phyloP scores from a whole-genome alignment of 2,329 filamentous ascomycete genomes.

The Fusarium xyrophilum region DNA sequence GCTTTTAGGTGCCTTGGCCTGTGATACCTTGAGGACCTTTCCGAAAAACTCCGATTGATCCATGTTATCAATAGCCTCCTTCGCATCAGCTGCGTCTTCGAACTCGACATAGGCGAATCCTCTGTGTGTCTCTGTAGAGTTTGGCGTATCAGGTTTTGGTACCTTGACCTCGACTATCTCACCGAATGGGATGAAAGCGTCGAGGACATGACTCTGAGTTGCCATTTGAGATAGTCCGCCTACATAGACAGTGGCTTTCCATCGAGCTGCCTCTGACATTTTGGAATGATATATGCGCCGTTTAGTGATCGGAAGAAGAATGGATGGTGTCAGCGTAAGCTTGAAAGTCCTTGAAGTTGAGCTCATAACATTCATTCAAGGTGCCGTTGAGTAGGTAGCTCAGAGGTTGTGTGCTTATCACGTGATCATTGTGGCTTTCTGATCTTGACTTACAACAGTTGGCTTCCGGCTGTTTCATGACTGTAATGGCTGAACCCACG shows the following conservation, averaged over 20 bases:
- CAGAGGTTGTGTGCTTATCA: slow-evolving; percentile 27
- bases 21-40: slow-evolving; percentile 86
- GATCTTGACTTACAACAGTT: slow-evolving; percentile 6
- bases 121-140: slow-evolving; percentile 78
- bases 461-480: background rate
- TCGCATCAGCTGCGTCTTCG: slow-evolving; percentile 82
- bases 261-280: slow-evolving; percentile 83
- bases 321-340: background rate
- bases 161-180: slow-evolving; percentile 91
- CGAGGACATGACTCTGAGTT: slow-evolving; percentile 76
- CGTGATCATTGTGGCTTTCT: slow-evolving; percentile 17
- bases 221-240: slow-evolving; percentile 85
- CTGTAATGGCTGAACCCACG: too few relatives aligned
- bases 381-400: slow-evolving; percentile 5
- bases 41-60: slow-evolving; percentile 96
- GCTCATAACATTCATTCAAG: slow-evolving; percentile 10
- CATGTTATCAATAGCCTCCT: slow-evolving; percentile 99
- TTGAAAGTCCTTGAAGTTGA: slow-evolving; percentile 9
- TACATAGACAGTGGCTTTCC: slow-evolving; percentile 92
- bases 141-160: slow-evolving; percentile 84
- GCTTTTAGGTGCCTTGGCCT: slow-evolving; percentile 91
- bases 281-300: slow-evolving; percentile 11
- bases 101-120: slow-evolving; percentile 98
- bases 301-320: background rate
- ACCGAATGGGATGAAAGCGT: slow-evolving; percentile 96